A percentile compares a stretch with the other conserved stretches of the same genome.
phyloP scores from a whole-genome alignment of 345 rosid genomes.

The Eutrema japonicum region DNA sequence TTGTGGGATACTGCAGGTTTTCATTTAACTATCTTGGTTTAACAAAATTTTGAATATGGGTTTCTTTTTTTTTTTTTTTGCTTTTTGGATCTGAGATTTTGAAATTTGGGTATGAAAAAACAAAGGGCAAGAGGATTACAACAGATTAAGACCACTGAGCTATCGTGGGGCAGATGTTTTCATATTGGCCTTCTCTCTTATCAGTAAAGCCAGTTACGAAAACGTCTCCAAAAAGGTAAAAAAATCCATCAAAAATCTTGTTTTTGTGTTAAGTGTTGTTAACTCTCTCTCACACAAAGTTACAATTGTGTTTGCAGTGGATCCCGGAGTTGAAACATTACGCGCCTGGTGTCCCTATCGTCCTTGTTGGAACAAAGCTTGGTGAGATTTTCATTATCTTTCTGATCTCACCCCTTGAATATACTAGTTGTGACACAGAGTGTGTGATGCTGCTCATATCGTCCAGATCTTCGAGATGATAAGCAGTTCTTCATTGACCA shows the following conservation, averaged over 20 bases:
- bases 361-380: conserved; percentile 95
- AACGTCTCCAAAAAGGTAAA: conserved; percentile 90
- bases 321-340: conserved; percentile 97
- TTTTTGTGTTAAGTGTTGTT: neutral
- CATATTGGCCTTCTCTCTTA: conserved; percentile 90
- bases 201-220: conserved; percentile 99
- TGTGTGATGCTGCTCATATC: conserved; percentile 33
- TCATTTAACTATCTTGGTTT: neutral
- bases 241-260: neutral
- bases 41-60: neutral
- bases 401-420: neutral
- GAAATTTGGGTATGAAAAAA: conserved; percentile 6
- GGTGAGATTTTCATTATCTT: conserved; percentile 52
- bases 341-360: conserved; percentile 89
- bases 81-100: conserved; percentile 15
- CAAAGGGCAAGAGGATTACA: conserved; percentile 87
- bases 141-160: conserved; percentile 88
- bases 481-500: conserved; percentile 85
- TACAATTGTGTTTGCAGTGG: conserved; percentile 63
- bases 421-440: conserved; percentile 6
- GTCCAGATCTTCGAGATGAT: conserved; percentile 89
- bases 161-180: conserved; percentile 98
- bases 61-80: neutral
- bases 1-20: conserved; percentile 98
- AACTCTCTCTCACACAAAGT: conserved; percentile 10